Percentiles rank a stretch among this genome's conserved stretches.
Conservation (phyloP, 805 yeast genomes). For the Cyberlindnera xylosilytica region DNA sequence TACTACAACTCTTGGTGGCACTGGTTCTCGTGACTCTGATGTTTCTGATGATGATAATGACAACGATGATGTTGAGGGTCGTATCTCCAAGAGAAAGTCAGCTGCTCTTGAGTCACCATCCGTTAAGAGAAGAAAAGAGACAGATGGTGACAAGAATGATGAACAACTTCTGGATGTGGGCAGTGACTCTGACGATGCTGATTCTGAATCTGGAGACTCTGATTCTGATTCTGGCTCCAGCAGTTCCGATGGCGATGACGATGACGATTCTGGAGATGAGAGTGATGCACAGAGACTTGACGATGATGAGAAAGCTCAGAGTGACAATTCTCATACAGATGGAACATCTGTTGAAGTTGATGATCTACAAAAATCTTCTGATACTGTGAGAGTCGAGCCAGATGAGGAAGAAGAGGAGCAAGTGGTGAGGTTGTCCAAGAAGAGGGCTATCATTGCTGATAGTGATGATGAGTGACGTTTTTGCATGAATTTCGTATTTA, state of each 20-base stretch:
- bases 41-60: too few species aligned
- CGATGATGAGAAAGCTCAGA: background rate
- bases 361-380: too few species aligned
- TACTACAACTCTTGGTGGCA: background rate
- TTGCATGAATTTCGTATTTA: background rate
- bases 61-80: background rate
- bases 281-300: background rate
- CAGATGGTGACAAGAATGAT: background rate
- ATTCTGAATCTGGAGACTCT: background rate
- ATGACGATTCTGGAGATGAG: constrained; percentile 1
- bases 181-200: constrained; percentile 5
- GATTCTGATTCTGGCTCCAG: constrained; percentile 3
- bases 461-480: constrained; percentile 12
- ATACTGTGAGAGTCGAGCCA: too few species aligned
- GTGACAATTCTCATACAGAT: background rate
- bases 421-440: constrained; percentile 6
- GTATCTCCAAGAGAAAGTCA: constrained; percentile 1
- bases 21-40: background rate
- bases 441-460: constrained; percentile 12
- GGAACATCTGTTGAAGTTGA: constrained; percentile 2
- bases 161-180: constrained; percentile 1
- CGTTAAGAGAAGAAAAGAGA: constrained; percentile 11
- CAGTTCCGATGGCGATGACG: background rate
- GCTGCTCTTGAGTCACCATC: constrained; percentile 11
- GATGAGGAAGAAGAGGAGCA: constrained; percentile 5